Base-by-base conservation (phyloP, 2,329 filamentous ascomycete genomes). In the Aaosphaeria pasadenensis region DNA sequence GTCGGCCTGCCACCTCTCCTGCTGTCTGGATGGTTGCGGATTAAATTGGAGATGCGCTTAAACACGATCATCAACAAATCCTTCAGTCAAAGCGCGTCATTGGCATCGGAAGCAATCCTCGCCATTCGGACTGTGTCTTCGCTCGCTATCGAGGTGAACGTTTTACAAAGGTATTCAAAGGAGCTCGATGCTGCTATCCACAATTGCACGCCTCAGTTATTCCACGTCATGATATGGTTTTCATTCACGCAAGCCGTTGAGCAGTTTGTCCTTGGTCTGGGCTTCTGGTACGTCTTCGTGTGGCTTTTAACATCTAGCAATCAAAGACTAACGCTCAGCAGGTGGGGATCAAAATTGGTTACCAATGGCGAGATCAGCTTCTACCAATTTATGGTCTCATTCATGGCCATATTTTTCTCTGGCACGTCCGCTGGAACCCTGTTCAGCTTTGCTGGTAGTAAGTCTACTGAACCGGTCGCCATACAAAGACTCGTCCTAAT, bases 351-450 rank as follows among this genome's bases (percentile, higher is more conserved):
- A 36, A 36, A 36, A 36, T 36, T 36, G 33, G 33, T 61, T 5
- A 53, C 55, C 4, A n/a, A 28, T 13, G 55, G 53, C 4, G 77
- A 84, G n/a, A 80, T 87, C 7, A 69, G 75, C 2, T 76, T 89
- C 63, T 91, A 92, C 72, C 85, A 90, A 55, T 96, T 96, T 79
- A 96, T 96, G 73, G 75, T 96, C 44, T 89, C 88, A 64, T 95
- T 95, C 73, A 83, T 84, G 52, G 79, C 89, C 39, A 80, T 96
- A 58, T 86, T 95, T 57, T 96, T 95, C 57, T 89, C 90, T 45
- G 87, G 89, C 0, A 91, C 96, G 70, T 91, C 89, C 4, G 91
- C 91, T 1, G 91, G 91, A 5, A 88, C 85, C 1, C 85, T 51
- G 4, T 55, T 56, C 40, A 47, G 48, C 7, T 36, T 36, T n/a